Evolutionary conservation across 1,139 yeast genomes (phyloP), one percentile per base, ranked within the genome.

Genomic region (Arxiozyma bovina): DNA sequence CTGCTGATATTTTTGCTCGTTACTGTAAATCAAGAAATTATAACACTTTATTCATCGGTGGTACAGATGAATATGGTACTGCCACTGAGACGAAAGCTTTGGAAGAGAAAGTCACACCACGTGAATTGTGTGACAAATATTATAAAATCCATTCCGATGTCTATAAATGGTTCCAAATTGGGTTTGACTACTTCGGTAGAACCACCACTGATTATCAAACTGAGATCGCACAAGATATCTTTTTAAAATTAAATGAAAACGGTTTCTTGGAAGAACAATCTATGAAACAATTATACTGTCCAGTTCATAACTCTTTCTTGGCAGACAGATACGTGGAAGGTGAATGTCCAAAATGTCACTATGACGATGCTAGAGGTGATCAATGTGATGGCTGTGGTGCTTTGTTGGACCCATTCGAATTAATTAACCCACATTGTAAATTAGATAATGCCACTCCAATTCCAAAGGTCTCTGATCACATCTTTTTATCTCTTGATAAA

Each of bases 301-400:
- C 89, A 57, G 82, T 78, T 54, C 99, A 93, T 73, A 77, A 89
- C 45, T 91, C 96, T 7, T 93, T 84, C 74, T 78, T 93, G 60
- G 99, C 99, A 54, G 99, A 93, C 70, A 79, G 99, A 73, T 93
- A 83, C 68, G 99, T 93, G 44, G 98, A 94, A 74, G 99, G 99
- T 61, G 88, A 84, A 52, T 93, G 99, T 76, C 99, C 99, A 58
- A 85, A 85, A 72, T 93, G 99, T 76, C 80, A 77, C 48, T 93
- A 90, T 68, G 96, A 87, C 60, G 99, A 93, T 70, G 99, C 99
- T 43, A 83, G 99, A 71, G 99, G 99, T 63, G 99, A 93, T 71
- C 99, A 93, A 76, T 93, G 99, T 79, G 99, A 93, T 72, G 86
- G 85, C 66, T 93, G 99, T 77, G 99, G 99, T 59, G 74, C 77